Evolutionary conservation across 352 stramenopile genomes (phyloP).

Genomic region (Phytophthora kernoviae): DNA sequence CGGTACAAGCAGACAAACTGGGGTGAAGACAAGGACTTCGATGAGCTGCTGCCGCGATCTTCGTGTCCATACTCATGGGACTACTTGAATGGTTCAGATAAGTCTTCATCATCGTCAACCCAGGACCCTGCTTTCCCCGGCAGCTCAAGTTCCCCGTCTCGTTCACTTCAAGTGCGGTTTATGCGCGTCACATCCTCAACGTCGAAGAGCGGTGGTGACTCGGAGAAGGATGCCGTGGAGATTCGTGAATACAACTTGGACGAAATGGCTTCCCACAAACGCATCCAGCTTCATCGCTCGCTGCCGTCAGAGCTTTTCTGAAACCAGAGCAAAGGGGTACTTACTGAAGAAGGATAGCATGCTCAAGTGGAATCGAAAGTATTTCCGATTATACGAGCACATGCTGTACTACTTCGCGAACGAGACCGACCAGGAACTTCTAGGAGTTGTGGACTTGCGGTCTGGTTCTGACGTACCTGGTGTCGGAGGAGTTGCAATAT

Average conservation of each 20-base stretch:
- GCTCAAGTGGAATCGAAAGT: conserved; percentile 91
- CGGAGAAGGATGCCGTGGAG: conserved; percentile 82
- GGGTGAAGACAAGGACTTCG: conserved; percentile 72
- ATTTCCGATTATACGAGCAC: conserved; percentile 87
- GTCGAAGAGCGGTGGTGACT: conserved; percentile 44
- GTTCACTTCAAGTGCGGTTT: conserved; percentile 85
- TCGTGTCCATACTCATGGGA: conserved; percentile 90
- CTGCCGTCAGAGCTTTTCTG: conserved; percentile 83
- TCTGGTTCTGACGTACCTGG: conserved; percentile 70
- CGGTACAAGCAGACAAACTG: conserved; percentile 86
- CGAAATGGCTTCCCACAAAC: conserved; percentile 80
- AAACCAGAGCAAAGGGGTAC: conserved; percentile 81
- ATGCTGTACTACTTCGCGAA: conserved; percentile 91
- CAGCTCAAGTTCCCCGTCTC: conserved; percentile 59
- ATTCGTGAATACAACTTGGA: conserved; percentile 90
- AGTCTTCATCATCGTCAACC: conserved; percentile 51
- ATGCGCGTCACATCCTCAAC: conserved; percentile 88
- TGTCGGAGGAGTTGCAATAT: conserved; percentile 80
- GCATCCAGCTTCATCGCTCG: conserved; percentile 84
- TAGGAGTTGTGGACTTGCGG: conserved; percentile 84
- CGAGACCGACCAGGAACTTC: conserved; percentile 83
- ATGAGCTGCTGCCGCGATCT: conserved; percentile 72
- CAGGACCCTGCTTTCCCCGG: conserved; percentile 72
- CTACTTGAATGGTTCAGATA: conserved; percentile 66
- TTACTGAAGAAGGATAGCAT: conserved; percentile 89